Base-by-base conservation (phyloP, 352 stramenopile genomes). In the Phytophthora ramorum region DNA sequence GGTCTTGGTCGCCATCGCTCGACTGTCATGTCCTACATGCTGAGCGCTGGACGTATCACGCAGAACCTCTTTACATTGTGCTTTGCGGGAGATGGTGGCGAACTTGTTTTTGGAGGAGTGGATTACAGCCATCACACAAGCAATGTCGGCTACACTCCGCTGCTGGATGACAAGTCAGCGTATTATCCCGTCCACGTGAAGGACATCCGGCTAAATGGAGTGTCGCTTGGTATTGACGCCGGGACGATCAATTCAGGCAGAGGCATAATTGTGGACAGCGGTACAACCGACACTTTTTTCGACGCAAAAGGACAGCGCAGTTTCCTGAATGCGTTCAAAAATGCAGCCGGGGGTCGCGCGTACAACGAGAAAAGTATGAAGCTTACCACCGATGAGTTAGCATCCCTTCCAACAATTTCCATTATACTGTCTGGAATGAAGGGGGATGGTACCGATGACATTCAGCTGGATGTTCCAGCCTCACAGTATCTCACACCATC, bases 121-220 rank as follows among this genome's bases (percentile, higher is more conserved):
- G 89, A 96, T 53, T 86, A 89, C 44, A 90, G 75, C 40, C 76
- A 91, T 44, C 88, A 96, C 65, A 69, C 66, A 4, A 87, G 79
- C 10, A 47, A 78, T 41, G 75, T 93, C 16, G 64, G 69, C 9
- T 96, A 92, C 67, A 92, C 86, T 2, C 83, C 85, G 24, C 55
- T 96, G 51, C 41, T 90, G 0, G 40, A 57, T 0, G 68, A 76
- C 35, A 78, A 68, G 1, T 87, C 74, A 3, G 76, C 75, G 5
- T 95, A 81, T 69, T 97, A 95, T 64, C 79, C 81, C 0, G 89
- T 97, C 7, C 72, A 92, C 44, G 71, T 97, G n/a, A 90, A 93
- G 41, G 79, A 92, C 46, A 80, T 96, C 30, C 53, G 66, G 30
- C 58, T 96, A 24, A 87, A 81, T 28, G 81, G 79, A 32, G 66